Evolutionary conservation across 495 filamentous ascomycete species (phyloP).

Genomic region (Annulohypoxylon moriforme): DNA sequence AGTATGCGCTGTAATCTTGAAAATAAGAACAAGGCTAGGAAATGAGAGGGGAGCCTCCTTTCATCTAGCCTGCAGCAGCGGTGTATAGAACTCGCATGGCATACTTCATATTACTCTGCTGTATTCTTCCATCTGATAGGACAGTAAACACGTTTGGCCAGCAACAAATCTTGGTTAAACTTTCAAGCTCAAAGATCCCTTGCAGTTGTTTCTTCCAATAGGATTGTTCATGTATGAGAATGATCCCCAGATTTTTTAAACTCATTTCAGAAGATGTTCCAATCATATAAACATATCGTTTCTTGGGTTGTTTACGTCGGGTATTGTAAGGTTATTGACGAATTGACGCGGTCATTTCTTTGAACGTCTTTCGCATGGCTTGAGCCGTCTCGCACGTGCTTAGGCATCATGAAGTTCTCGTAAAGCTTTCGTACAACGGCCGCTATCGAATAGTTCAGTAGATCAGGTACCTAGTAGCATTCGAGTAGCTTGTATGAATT

Average conservation of each 20-base stretch:
- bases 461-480: background rate
- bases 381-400: background rate
- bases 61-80: conserved; percentile 30
- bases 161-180: conserved; percentile 30
- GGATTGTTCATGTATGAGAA: conserved; percentile 25
- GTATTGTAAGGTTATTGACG: no score
- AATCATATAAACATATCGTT: conserved; percentile 5
- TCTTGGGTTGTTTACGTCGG: conserved; percentile 1
- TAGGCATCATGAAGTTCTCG: background rate
- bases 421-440: background rate
- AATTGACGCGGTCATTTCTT: background rate
- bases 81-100: conserved; percentile 17
- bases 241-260: conserved; percentile 7
- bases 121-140: conserved; percentile 34
- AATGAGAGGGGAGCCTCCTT: conserved; percentile 42
- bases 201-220: conserved; percentile 25
- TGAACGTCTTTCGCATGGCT: background rate
- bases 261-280: conserved; percentile 26
- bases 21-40: conserved; percentile 26
- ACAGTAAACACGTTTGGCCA: conserved; percentile 17
- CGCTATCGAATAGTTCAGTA: background rate
- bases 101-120: conserved; percentile 29
- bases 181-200: conserved; percentile 22
- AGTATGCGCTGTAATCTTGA: conserved; percentile 20
- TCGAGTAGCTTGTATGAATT: background rate